These are phyloP conservation scores for Nemania sp. DNA, from an alignment of 2,329 filamentous ascomycete genomes.

Conservation along the genomic window DNA sequence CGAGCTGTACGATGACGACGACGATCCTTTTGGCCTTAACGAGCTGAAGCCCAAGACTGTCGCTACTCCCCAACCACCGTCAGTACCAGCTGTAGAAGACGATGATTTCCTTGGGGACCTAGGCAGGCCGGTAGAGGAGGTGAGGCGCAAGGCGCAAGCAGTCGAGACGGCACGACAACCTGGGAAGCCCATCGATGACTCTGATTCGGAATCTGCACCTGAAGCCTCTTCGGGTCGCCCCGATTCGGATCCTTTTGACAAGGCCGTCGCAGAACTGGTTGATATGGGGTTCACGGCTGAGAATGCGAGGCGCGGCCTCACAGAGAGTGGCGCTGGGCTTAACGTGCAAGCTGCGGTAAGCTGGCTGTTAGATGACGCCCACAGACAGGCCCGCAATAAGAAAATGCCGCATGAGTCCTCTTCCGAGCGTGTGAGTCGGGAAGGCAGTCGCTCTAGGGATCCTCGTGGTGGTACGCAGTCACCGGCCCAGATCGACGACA, in stretches of 20 bases:
- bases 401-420: conserved; percentile 55
- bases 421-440: conserved; percentile 46
- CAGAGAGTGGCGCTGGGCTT: conserved; percentile 75
- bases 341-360: conserved; percentile 87
- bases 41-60: conserved; percentile 56
- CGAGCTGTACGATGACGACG: conserved; percentile 62
- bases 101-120: conserved; percentile 69
- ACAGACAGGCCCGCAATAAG: conserved; percentile 78
- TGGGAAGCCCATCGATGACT: conserved; percentile 59
- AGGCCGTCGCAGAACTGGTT: conserved; percentile 82
- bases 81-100: conserved; percentile 43
- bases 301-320: conserved; percentile 78
- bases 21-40: conserved; percentile 85
- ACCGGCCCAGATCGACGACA: conserved; percentile 66
- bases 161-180: conserved; percentile 51
- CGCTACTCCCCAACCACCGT: conserved; percentile 35
- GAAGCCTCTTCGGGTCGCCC: conserved; percentile 27
- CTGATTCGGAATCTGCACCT: conserved; percentile 52
- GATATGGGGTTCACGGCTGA: conserved; percentile 93
- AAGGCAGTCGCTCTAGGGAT: conserved; percentile 42
- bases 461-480: conserved; percentile 58
- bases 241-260: conserved; percentile 68
- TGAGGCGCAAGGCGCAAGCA: conserved; percentile 52
- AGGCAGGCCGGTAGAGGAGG: conserved; percentile 65
- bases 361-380: conserved; percentile 88